Evolutionary conservation across 2,329 filamentous ascomycete genomes (phyloP).

Genomic region (Ampelomyces quisqualis): DNA sequence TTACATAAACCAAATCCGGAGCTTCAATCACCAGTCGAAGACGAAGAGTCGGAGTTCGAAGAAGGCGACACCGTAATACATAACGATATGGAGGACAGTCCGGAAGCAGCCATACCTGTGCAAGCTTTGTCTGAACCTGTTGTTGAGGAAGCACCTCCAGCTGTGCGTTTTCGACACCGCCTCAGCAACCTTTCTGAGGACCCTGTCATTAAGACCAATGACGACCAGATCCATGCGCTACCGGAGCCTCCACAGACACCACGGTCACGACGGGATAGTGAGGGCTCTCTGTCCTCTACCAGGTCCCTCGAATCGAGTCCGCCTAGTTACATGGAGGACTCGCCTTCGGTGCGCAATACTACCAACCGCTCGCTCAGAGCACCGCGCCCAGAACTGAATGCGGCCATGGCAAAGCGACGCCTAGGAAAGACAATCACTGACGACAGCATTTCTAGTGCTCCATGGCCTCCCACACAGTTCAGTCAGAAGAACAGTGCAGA

Average conservation of each 20-base stretch:
- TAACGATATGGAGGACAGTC: constrained; percentile 23
- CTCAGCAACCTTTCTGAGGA: constrained; percentile 13
- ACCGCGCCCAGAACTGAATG: constrained; percentile 46
- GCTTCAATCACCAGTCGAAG: constrained; percentile 5
- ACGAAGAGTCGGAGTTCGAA: constrained; percentile 38
- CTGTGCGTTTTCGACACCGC: constrained; percentile 1
- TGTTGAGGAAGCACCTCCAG: neutral
- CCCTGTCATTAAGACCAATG: constrained; percentile 23
- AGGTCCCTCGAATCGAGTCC: constrained; percentile 38
- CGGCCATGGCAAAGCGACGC: constrained; percentile 46
- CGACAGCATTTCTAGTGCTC: constrained; percentile 18
- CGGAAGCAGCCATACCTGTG: constrained; percentile 2
- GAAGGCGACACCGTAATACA: constrained; percentile 41
- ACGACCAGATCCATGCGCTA: constrained; percentile 13
- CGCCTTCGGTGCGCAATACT: constrained; percentile 38
- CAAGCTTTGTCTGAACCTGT: constrained; percentile 5
- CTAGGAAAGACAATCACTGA: constrained; percentile 44
- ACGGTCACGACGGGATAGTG: constrained; percentile 32
- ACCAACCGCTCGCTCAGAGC: constrained; percentile 28
- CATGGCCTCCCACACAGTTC: constrained; percentile 43
- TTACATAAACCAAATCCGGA: constrained; percentile 2
- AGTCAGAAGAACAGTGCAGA: constrained; percentile 47
- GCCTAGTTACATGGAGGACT: constrained; percentile 34
- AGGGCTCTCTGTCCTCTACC: constrained; percentile 33
- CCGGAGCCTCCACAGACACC: constrained; percentile 34